Evolutionary conservation across 352 stramenopile genomes (phyloP), one percentile per base, ranked within the genome.

Genomic region (Globisporangium splendens): DNA sequence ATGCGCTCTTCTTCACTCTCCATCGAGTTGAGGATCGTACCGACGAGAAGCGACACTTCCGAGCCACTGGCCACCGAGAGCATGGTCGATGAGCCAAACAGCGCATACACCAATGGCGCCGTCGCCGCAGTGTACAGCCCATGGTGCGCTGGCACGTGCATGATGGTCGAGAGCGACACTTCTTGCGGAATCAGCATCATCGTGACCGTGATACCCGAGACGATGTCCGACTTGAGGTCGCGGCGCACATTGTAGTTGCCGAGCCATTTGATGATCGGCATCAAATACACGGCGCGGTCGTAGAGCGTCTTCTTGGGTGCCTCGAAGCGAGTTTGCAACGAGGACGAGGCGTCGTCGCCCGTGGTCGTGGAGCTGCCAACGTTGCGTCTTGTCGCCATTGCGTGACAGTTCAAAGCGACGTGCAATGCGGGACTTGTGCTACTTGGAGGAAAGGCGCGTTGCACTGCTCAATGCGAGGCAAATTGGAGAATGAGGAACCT

Each of bases 181-280:
- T 85, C 80, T 58, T 96, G 86, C 13, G 89, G 89, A 48, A 97
- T 83, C 47, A 91, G 75, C 88, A 97, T 96, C 68, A 97, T 84
- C 51, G 81, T 83, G 8, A 85, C 75, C 12, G 75, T 85, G 53
- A 85, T 66, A 18, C 72, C 75, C 0, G 75, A 73, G 12, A 81
- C 58, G 22, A 86, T 52, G 51, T 83, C 76, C 50, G 72, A 77
- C 62, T 82, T 83, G 61, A 86, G 70, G 57, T 86, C 68, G 22
- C 73, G 68, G 21, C 47, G 42, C 24, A 82, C 31, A 39, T 82
- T 57, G 68, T 88, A 88, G 43, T 65, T 56, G 11, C 69, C 74
- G 61, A 89, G 54, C 79, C 76, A 89, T 10, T 73, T 63, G 41
- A 86, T 64, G 50, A 83, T 82, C 43, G 74, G 73, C 8, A 54